Conservation (phyloP, 352 stramenopile species). For the Phytophthora aleatoria region DNA sequence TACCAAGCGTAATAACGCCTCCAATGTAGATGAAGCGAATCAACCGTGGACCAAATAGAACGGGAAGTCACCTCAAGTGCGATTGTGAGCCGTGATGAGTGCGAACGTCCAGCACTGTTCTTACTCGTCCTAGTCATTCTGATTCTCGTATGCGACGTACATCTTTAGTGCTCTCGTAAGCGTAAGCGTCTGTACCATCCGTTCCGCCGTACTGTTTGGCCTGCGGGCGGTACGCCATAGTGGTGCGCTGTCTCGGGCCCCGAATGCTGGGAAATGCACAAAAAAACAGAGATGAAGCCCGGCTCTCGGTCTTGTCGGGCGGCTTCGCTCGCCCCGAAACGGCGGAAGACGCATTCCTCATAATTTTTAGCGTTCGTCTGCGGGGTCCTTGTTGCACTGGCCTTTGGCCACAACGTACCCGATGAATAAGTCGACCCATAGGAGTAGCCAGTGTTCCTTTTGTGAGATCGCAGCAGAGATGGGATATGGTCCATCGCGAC, state of each 20-base stretch:
- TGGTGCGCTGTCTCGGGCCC: slow-evolving; percentile 1
- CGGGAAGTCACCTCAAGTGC: not conserved
- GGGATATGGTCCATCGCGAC: slow-evolving; percentile 24
- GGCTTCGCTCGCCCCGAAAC: slow-evolving; percentile 9
- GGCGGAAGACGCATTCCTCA: not conserved
- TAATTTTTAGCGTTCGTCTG: not conserved
- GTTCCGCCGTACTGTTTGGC: slow-evolving; percentile 22
- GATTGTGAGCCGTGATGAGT: slow-evolving; percentile 23
- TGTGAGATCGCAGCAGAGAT: slow-evolving; percentile 5
- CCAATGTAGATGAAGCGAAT: slow-evolving; percentile 13
- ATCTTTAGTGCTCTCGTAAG: slow-evolving; percentile 17
- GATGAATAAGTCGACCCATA: slow-evolving; percentile 3
- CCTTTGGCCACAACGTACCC: not conserved
- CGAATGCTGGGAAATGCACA: slow-evolving; percentile 24
- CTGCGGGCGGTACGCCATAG: slow-evolving; percentile 20
- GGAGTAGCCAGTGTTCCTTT: slow-evolving; percentile 14
- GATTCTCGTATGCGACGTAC: slow-evolving; percentile 8
- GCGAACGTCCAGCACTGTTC: slow-evolving; percentile 29
- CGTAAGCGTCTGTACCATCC: slow-evolving; percentile 28
- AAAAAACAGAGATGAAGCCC: slow-evolving; percentile 34
- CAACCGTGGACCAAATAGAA: slow-evolving; percentile 5
- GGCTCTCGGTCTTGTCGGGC: slow-evolving; percentile 10
- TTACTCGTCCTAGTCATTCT: slow-evolving; percentile 35
- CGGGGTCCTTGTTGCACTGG: not conserved
- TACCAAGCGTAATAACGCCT: slow-evolving; percentile 5